A percentile compares a stretch with the other conserved stretches of the same genome.
Conservation (phyloP, 129 eudicot species). For the Artemisia annua region DNA sequence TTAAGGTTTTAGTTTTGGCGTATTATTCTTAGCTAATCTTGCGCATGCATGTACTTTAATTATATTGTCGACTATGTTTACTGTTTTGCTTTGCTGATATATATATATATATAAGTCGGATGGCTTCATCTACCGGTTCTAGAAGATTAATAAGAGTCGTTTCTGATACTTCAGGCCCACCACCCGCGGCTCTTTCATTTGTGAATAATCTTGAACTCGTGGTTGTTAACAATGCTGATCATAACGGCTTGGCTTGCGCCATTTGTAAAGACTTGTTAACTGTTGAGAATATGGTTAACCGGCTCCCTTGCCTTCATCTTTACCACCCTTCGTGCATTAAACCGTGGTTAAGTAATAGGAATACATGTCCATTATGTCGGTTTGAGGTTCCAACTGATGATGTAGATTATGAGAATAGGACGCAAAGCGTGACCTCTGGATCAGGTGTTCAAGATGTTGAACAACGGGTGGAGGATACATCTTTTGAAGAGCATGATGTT, state of each 20-base stretch:
- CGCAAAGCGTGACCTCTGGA: conserved; percentile 28
- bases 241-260: conserved; percentile 60
- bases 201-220: conserved; percentile 52
- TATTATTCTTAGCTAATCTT: too few species aligned
- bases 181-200: conserved; percentile 72
- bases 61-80: too few species aligned
- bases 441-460: conserved; percentile 25
- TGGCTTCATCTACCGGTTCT: too few species aligned
- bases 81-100: too few species aligned
- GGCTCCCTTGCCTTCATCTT: conserved; percentile 77
- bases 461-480: too few species aligned
- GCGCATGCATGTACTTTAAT: too few species aligned
- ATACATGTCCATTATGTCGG: conserved; percentile 86
- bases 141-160: too few species aligned
- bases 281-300: conserved; percentile 60
- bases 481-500: too few species aligned
- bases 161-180: conserved; percentile 52
- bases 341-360: conserved; percentile 80
- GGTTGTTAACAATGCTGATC: conserved; percentile 42
- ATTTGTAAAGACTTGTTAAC: conserved; percentile 69
- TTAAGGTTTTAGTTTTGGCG: too few species aligned
- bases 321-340: conserved; percentile 77
- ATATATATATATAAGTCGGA: too few species aligned
- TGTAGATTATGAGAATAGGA: conserved; percentile 66
- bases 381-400: conserved; percentile 90